These are phyloP conservation scores for Russula vinacea DNA, from an alignment of 768 basidiomycete species.

Conservation along the genomic window DNA sequence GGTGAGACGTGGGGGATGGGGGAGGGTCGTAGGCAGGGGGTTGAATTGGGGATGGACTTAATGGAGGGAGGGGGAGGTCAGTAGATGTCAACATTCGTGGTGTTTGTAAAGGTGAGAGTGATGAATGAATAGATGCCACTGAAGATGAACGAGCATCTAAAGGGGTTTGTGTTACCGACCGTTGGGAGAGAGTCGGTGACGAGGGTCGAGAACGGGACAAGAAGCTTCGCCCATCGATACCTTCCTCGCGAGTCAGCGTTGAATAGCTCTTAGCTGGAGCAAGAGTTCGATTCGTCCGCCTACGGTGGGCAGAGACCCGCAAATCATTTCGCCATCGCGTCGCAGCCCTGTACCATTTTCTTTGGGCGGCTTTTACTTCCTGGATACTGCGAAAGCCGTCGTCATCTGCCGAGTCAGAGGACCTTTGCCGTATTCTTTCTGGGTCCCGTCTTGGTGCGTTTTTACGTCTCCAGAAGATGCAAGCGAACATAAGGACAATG, in stretches of 20 bases:
- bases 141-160: background rate
- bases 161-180: background rate
- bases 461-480: constrained; percentile 57
- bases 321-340: constrained; percentile 67
- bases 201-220: background rate
- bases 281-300: constrained; percentile 39
- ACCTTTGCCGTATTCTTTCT: constrained; percentile 47
- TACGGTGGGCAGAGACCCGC: constrained; percentile 56
- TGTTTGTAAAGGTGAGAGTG: background rate
- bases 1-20: constrained; percentile 11
- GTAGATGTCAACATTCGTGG: background rate
- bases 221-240: background rate
- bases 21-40: constrained; percentile 28
- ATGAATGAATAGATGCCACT: constrained; percentile 7
- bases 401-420: constrained; percentile 35
- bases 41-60: constrained; percentile 3
- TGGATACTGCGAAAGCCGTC: constrained; percentile 34
- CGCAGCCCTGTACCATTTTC: constrained; percentile 61
- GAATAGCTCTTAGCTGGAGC: constrained; percentile 1
- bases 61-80: background rate
- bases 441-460: constrained; percentile 45
- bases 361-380: constrained; percentile 51
- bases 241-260: constrained; percentile 6
- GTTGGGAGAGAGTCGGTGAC: constrained; percentile 14
- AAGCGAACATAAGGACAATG: constrained; percentile 56